Conservation (phyloP, 73 alveolate species). For the Paramecium bursaria region DNA sequence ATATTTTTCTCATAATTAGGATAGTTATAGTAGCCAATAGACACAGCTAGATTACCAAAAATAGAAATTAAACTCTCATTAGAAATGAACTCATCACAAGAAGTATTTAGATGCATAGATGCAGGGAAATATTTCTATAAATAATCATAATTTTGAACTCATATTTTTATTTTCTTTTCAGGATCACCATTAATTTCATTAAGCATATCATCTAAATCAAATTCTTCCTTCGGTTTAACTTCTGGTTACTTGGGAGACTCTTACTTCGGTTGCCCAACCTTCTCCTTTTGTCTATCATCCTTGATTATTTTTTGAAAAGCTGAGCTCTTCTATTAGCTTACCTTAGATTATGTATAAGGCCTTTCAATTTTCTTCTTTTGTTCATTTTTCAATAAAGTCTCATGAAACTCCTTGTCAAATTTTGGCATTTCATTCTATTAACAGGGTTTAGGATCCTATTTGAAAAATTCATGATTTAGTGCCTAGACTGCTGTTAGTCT, state of each 20-base stretch:
- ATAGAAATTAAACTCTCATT: constrained; percentile 24
- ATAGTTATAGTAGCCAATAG: constrained; percentile 1
- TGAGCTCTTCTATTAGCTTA: neutral
- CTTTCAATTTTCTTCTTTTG: constrained; percentile 63
- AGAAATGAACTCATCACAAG: constrained; percentile 9
- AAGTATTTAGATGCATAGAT: constrained; percentile 47
- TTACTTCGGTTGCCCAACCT: constrained; percentile 19
- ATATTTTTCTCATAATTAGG: neutral
- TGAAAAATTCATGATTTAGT: constrained; percentile 90
- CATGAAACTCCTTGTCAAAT: constrained; percentile 92
- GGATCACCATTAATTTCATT: too few species aligned
- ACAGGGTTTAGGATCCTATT: constrained; percentile 81
- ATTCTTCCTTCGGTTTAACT: neutral
- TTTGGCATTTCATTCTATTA: constrained; percentile 78
- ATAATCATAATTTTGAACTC: constrained; percentile 36
- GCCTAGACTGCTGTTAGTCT: constrained; percentile 93
- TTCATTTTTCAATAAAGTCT: constrained; percentile 88
- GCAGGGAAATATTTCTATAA: constrained; percentile 25
- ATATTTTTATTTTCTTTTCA: too few species aligned
- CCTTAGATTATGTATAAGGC: neutral
- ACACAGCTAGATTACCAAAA: constrained; percentile 4
- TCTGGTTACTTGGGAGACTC: constrained; percentile 5
- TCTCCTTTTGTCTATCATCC: constrained; percentile 11
- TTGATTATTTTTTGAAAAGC: neutral
- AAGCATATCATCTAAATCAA: constrained; percentile 28